These are phyloP conservation scores for Aspergillus mulundensis DNA, from an alignment of 495 filamentous ascomycete species.

Conservation along the genomic window DNA sequence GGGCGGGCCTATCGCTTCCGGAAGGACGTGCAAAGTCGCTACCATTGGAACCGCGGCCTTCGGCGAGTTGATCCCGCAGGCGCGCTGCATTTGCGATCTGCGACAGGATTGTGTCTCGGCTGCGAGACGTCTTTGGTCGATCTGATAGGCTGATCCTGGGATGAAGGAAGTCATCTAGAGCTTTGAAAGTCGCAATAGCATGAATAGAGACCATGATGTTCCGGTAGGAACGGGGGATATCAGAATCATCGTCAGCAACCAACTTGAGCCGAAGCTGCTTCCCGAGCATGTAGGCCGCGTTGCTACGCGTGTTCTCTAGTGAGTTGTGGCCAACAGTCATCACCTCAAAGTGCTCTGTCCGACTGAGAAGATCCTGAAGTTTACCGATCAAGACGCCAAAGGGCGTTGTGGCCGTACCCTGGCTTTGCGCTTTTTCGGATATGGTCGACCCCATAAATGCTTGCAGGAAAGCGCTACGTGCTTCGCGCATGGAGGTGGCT, in stretches of 20 bases:
- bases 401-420: constrained; percentile 67
- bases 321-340: constrained; percentile 91
- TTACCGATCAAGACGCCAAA: constrained; percentile 92
- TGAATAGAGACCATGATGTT: constrained; percentile 98
- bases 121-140: constrained; percentile 63
- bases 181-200: constrained; percentile 96
- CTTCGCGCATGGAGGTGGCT: constrained; percentile 42
- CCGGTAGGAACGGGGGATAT: constrained; percentile 77
- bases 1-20: constrained; percentile 13
- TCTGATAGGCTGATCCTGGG: constrained; percentile 84
- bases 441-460: constrained; percentile 85
- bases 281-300: constrained; percentile 89
- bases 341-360: constrained; percentile 97
- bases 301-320: constrained; percentile 87
- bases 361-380: constrained; percentile 89
- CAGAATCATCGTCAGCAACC: constrained; percentile 83
- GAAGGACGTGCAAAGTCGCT: constrained; percentile 28
- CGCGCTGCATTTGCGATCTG: constrained; percentile 76
- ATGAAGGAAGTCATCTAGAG: constrained; percentile 91
- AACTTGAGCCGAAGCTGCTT: constrained; percentile 92
- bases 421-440: constrained; percentile 56
- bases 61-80: constrained; percentile 41
- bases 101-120: constrained; percentile 64
- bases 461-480: constrained; percentile 80
- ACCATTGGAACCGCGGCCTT: constrained; percentile 24